Base-by-base conservation (phyloP, 768 basidiomycete species). In the Amanita exitialis region DNA sequence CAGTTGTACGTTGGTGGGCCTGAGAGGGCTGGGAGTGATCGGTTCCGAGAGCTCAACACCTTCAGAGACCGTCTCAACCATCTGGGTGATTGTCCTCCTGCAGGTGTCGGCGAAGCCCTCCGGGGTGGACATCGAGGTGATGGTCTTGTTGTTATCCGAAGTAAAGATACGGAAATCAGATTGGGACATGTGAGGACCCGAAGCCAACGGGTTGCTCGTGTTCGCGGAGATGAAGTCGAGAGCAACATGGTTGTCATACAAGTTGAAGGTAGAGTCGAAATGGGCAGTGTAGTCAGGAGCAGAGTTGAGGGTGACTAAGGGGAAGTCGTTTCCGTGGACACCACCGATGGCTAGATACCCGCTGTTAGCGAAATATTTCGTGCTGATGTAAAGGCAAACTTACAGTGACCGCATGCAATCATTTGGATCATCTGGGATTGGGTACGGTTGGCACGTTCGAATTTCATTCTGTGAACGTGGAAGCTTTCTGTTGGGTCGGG, bases 361-460 rank as follows among this genome's bases (percentile, higher is more conserved):
- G 27, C 21, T 18, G 16, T 47, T 10, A 27, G 20, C 25, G 13
- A 23, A 18, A 28, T 18, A 10, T 21, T 20, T 36, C n/a, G 27
- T 2, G 15, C 9, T 27, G 25, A 20, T 48, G 13, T 12, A 15
- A 37, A 12, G 6, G 18, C 4, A 21, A 41, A 42, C 49, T 23
- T 43, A 50, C 49, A 61, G 44, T 69, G 67, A 6, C 67, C 66
- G 47, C 67, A 69, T 0, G 65, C 66, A 15, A 65, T 62, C 35
- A 66, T 58, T 37, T 56, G 54, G 28, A 69, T 67, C 65, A 67
- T 67, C 41, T 67, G 64, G 3, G 56, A 54, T 10, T 58, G 56
- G 15, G 54, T 63, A 53, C 66, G 64, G 2, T 66, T 67, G 37
- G 62, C 61, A 2, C 58, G 52, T 10, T 54, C 55, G 54, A 67